Percentiles rank a stretch among this genome's conserved stretches.
These are phyloP conservation scores for Lactifluus pinguis DNA, from an alignment of 768 basidiomycete species.

Conservation along the genomic window DNA sequence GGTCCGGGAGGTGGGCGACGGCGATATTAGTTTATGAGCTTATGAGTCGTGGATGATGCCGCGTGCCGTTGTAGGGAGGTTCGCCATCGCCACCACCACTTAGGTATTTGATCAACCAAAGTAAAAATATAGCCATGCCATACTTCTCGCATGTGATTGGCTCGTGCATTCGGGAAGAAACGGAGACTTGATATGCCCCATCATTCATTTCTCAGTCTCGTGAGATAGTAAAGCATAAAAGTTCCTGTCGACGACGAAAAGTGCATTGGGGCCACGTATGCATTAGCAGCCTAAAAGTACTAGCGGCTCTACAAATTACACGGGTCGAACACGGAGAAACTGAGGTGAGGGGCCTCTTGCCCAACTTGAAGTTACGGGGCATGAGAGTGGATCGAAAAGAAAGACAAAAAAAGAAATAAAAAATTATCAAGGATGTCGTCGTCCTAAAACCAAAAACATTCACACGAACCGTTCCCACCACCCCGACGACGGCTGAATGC, in stretches of 20 bases:
- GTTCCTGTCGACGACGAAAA: not conserved
- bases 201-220: too few species aligned
- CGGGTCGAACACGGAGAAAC: not conserved
- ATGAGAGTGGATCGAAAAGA: not conserved
- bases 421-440: slow-evolving; percentile 1
- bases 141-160: not conserved
- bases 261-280: not conserved
- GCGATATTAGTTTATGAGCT: slow-evolving; percentile 8
- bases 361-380: not conserved
- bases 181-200: too few species aligned
- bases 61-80: not conserved
- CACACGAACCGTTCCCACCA: not conserved
- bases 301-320: slow-evolving; percentile 10
- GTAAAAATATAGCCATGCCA: slow-evolving; percentile 10
- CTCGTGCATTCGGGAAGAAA: not conserved
- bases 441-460: not conserved
- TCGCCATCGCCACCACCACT: not conserved
- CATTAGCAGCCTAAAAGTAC: slow-evolving; percentile 10
- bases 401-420: not conserved
- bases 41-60: not conserved
- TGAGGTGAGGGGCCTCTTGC: not conserved
- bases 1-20: slow-evolving; percentile 41
- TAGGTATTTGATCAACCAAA: not conserved
- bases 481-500: slow-evolving; percentile 5
- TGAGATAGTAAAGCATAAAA: not conserved